Conservation (phyloP, 208 protist genomes). For the Acanthamoeba sp. region DNA sequence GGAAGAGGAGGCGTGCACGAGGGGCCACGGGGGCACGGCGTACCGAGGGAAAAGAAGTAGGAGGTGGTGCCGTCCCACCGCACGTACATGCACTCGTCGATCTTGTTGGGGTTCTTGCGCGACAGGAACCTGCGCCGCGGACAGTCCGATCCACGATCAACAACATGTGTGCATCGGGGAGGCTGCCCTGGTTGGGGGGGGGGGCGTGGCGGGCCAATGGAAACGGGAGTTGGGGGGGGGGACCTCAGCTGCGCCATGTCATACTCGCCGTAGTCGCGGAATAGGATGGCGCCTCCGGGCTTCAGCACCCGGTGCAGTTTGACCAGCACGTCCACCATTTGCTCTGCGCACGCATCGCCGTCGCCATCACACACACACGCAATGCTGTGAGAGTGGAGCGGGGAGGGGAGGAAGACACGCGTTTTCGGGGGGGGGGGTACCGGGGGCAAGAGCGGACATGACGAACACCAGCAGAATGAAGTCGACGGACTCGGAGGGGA, state of each 20-base stretch:
- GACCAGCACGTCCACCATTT: conserved; percentile 59
- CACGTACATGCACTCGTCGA: conserved; percentile 62
- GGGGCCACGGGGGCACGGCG: not conserved
- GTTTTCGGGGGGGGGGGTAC: not conserved
- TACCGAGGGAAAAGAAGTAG: conserved; percentile 55
- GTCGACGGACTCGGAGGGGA: conserved; percentile 18
- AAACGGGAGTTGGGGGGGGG: not conserved
- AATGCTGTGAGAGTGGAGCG: no score
- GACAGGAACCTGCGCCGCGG: conserved; percentile 31
- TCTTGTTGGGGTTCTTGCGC: conserved; percentile 70
- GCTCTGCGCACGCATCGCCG: not conserved
- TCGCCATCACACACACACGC: no score
- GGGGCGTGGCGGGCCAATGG: no score
- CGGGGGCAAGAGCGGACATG: conserved; percentile 23
- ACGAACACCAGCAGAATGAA: conserved; percentile 33
- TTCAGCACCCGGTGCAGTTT: conserved; percentile 28
- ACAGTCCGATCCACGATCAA: conserved; percentile 10
- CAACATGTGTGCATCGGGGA: not conserved
- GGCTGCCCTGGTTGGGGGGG: no score
- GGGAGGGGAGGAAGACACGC: no score
- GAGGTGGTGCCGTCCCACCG: conserved; percentile 45
- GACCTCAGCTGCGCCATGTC: conserved; percentile 46
- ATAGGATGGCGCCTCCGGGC: conserved; percentile 19
- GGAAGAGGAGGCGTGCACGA: not conserved
- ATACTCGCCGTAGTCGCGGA: conserved; percentile 56